Evolutionary conservation across 306 rosid species (phyloP).

Genomic region (Cotoneaster glaucophyllus): DNA sequence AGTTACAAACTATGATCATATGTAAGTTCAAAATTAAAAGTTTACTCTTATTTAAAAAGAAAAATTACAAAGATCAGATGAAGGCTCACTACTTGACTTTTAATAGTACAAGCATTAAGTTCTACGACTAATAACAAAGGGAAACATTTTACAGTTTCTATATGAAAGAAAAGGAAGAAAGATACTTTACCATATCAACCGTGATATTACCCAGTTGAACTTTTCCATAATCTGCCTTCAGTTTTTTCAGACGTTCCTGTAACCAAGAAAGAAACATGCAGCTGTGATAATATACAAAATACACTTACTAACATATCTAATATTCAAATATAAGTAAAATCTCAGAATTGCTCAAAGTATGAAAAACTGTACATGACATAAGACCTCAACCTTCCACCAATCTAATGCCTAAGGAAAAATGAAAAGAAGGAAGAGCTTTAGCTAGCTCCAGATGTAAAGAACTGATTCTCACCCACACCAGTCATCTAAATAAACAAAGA

Average conservation of each 20-base stretch:
- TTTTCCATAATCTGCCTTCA: slow-evolving; percentile 71
- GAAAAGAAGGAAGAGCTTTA: neutral
- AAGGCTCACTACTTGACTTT: neutral
- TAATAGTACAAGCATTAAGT: neutral
- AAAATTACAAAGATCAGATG: neutral
- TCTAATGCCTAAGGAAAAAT: neutral
- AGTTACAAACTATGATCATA: neutral
- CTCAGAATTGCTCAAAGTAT: neutral
- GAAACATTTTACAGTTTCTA: neutral
- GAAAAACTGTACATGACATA: neutral
- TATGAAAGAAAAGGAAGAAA: neutral
- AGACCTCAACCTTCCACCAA: neutral
- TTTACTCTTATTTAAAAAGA: neutral
- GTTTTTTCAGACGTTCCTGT: slow-evolving; percentile 89
- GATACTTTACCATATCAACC: slow-evolving; percentile 71
- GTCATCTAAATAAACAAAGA: neutral
- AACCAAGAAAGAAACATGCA: slow-evolving; percentile 5
- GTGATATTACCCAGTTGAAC: slow-evolving; percentile 83
- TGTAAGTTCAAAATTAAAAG: neutral
- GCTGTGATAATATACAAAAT: neutral
- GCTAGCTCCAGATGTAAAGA: neutral
- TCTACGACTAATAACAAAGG: neutral
- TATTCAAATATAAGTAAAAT: neutral
- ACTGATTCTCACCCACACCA: neutral
- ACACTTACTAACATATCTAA: neutral